Evolutionary conservation across 495 filamentous ascomycete genomes (phyloP).

Genomic region (Penicillium riverlandense): DNA sequence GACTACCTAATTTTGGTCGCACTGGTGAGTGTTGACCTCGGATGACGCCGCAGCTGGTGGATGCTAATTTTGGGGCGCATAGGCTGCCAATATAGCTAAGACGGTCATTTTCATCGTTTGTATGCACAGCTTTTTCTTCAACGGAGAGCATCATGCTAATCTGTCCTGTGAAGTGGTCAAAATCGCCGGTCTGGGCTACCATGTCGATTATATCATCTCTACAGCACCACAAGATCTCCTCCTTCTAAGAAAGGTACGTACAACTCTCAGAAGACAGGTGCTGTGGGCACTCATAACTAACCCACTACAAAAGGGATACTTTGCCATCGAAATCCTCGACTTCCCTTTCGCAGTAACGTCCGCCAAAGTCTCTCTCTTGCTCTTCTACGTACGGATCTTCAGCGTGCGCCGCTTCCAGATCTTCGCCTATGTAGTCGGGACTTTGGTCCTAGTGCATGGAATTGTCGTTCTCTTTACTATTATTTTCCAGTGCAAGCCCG

Average conservation of each 20-base stretch:
- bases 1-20: conserved; percentile 24
- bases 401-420: conserved; percentile 14
- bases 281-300: neutral
- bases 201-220: conserved; percentile 7
- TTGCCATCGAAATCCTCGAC: conserved; percentile 17
- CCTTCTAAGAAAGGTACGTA: conserved; percentile 5
- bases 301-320: conserved; percentile 2
- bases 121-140: neutral
- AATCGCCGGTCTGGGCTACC: conserved; percentile 10
- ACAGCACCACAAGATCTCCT: conserved; percentile 5
- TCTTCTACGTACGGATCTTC: conserved; percentile 37
- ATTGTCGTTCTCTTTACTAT: conserved; percentile 18
- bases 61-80: neutral
- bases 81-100: conserved; percentile 9
- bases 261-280: neutral
- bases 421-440: conserved; percentile 25
- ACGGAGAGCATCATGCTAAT: neutral
- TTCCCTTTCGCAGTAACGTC: conserved; percentile 24
- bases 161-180: conserved; percentile 6
- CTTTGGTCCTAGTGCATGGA: conserved; percentile 14
- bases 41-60: neutral
- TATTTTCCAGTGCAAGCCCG: conserved; percentile 27
- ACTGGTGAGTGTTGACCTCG: conserved; percentile 8
- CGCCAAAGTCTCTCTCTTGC: conserved; percentile 34
- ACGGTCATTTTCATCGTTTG: conserved; percentile 10